Evolutionary conservation across 768 basidiomycete species (phyloP).

Genomic region (Dentipellis sp.): DNA sequence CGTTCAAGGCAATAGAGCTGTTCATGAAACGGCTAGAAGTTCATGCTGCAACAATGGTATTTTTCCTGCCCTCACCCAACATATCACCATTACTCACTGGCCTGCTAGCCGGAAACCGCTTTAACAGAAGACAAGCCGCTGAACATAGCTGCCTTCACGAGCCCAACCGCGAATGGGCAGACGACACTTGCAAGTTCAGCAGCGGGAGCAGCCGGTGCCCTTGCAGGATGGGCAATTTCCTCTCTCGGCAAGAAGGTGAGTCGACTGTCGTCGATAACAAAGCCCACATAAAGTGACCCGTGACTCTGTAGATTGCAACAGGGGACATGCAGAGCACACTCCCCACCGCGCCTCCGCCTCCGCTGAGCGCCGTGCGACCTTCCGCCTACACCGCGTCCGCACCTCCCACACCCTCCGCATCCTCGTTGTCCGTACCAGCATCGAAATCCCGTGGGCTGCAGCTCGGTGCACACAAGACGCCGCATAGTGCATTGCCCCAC

Average conservation of each 20-base stretch:
- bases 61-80: constrained; percentile 2
- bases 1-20: constrained; percentile 85
- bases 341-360: not conserved
- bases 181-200: constrained; percentile 71
- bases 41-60: constrained; percentile 75
- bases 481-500: constrained; percentile 33
- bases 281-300: not conserved
- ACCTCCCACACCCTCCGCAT: not conserved
- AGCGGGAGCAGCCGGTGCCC: constrained; percentile 81
- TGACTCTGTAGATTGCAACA: constrained; percentile 1
- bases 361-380: constrained; percentile 9
- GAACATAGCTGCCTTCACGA: constrained; percentile 7
- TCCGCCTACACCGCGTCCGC: not conserved
- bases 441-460: constrained; percentile 55
- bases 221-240: constrained; percentile 96
- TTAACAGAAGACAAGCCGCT: constrained; percentile 17
- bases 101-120: constrained; percentile 46
- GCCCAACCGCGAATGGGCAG: constrained; percentile 17
- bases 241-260: constrained; percentile 75
- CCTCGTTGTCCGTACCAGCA: constrained; percentile 11
- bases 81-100: not conserved
- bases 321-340: not conserved
- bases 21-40: constrained; percentile 79
- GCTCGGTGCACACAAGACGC: constrained; percentile 49
- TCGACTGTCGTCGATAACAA: not conserved